Base-by-base conservation (phyloP, 2,329 filamentous ascomycete genomes). In the Trichothecium sympodiale region DNA sequence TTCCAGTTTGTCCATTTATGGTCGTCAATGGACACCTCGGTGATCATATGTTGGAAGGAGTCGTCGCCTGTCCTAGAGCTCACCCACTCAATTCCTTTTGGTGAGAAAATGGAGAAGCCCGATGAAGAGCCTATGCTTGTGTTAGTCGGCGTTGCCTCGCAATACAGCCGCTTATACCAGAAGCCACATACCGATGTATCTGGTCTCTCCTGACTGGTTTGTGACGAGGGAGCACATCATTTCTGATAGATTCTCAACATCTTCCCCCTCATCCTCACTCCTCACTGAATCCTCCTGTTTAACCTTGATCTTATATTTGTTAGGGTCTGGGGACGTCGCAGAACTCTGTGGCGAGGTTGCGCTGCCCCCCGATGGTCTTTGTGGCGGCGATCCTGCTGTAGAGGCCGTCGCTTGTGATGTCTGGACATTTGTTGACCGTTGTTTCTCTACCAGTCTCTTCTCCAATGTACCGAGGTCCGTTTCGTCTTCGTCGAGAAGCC, bases 211-310 rank as follows among this genome's bases (percentile, higher is more conserved):
- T 43, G 77, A 83, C 48, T 89, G 87, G 53, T 94, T 96, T 2
- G 89, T 96, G 20, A 98, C 88, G 23, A 98, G 64, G 3, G 88
- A 95, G 59, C 89, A 96, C 91, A 98, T 96, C 82, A 95, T 91
- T 61, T 98, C 91, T 1, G 89, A 94, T 38, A 98, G 61, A 2
- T 79, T 80, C 55, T 93, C 88, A 2, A 94, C 83, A 49, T 94
- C 83, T 45, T 80, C 70, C 46, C 77, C 72, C 12, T 63, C 65
- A 44, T 62, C 67, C 36, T 65, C 70, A 29, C 57, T 54, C n/a
- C 53, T 54, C 30, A 39, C 48, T 32, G 48, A 42, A 3, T 51
- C 43, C 54, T 60, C 50, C 39, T 63, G 56, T 35, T 52, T 44
- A 3, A 54, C 50, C 13, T 48, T 53, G 3, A 49, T 43, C 17